Evolutionary conservation across 2,329 filamentous ascomycete species (phyloP).

Genomic region (Arthrinium puccinioides): DNA sequence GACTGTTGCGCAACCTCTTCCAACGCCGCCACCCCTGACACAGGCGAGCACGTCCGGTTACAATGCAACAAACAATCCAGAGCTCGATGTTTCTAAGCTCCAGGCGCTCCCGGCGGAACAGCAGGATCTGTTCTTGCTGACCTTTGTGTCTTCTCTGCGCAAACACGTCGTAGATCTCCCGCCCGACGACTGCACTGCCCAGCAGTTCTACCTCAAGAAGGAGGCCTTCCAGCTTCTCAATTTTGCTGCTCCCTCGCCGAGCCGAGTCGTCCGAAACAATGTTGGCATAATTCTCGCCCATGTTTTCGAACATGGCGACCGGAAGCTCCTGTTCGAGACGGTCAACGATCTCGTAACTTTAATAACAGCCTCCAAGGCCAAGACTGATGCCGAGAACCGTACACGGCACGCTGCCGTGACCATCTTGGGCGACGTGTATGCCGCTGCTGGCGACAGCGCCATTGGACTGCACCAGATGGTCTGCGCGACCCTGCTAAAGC

Average conservation of each 20-base stretch:
- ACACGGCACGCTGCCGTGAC: conserved; percentile 81
- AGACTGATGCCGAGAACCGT: conserved; percentile 67
- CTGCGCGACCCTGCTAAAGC: conserved; percentile 65
- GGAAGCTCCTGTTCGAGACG: conserved; percentile 88
- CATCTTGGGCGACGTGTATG: conserved; percentile 84
- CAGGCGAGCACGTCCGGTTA: conserved; percentile 25
- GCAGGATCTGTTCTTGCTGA: conserved; percentile 89
- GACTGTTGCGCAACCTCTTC: conserved; percentile 7
- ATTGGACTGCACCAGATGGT: conserved; percentile 74
- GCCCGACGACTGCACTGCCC: conserved; percentile 73
- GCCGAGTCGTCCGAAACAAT: conserved; percentile 84
- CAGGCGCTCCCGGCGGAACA: conserved; percentile 87
- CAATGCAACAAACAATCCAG: conserved; percentile 49
- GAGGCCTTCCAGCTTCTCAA: conserved; percentile 91
- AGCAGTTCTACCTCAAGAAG: conserved; percentile 88
- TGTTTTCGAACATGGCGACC: conserved; percentile 77
- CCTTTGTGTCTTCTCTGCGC: conserved; percentile 75
- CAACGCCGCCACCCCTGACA: conserved; percentile 12
- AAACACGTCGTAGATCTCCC: conserved; percentile 71
- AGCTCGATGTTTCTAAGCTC: conserved; percentile 86
- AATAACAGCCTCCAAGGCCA: conserved; percentile 64
- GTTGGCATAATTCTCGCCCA: conserved; percentile 76
- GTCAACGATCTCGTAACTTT: conserved; percentile 80
- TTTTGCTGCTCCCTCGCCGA: conserved; percentile 72
- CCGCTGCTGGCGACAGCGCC: conserved; percentile 87